Percentiles rank a stretch among this genome's conserved stretches.
phyloP scores from a whole-genome alignment of 108 stramenopile species.

The Halocafeteria seosinensis region DNA sequence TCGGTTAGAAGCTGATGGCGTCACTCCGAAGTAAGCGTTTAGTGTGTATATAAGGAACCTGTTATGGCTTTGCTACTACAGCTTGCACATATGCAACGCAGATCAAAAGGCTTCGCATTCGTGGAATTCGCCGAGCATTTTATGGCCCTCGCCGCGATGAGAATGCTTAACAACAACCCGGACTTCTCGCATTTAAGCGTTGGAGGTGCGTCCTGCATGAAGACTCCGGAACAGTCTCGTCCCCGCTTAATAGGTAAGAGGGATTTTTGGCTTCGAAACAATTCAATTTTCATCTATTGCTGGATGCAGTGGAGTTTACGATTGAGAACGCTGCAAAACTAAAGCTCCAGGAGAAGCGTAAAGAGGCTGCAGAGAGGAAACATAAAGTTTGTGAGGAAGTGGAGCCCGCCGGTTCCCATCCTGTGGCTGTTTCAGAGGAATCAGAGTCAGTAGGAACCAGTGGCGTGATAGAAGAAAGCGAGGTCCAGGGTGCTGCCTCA shows the following conservation, averaged over 20 bases:
- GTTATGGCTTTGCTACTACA: no score
- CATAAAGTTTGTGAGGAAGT: no score
- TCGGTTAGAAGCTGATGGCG: background rate
- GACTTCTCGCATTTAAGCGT: slow-evolving; percentile 28
- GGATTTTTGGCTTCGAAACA: no score
- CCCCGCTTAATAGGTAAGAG: slow-evolving; percentile 6
- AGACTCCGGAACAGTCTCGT: background rate
- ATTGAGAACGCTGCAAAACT: slow-evolving; percentile 18
- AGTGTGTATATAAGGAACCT: no score
- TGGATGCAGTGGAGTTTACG: slow-evolving; percentile 14
- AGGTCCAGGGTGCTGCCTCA: no score
- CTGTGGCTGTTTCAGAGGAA: no score
- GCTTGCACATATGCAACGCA: slow-evolving; percentile 22
- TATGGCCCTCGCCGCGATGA: slow-evolving; percentile 78
- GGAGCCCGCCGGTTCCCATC: no score
- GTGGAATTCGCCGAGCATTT: slow-evolving; percentile 83
- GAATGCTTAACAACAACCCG: slow-evolving; percentile 88
- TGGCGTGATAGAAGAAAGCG: no score
- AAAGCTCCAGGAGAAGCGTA: slow-evolving; percentile 2
- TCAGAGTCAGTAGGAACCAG: no score
- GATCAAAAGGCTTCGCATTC: slow-evolving; percentile 89
- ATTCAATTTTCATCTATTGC: no score
- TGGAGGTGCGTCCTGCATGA: slow-evolving; percentile 15
- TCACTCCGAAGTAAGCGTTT: slow-evolving; percentile 5
- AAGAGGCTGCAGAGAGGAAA: background rate